A percentile compares a stretch with the other conserved stretches of the same genome.
Evolutionary conservation across 805 yeast species (phyloP).

Genomic region (Barnettozyma pratensis): DNA sequence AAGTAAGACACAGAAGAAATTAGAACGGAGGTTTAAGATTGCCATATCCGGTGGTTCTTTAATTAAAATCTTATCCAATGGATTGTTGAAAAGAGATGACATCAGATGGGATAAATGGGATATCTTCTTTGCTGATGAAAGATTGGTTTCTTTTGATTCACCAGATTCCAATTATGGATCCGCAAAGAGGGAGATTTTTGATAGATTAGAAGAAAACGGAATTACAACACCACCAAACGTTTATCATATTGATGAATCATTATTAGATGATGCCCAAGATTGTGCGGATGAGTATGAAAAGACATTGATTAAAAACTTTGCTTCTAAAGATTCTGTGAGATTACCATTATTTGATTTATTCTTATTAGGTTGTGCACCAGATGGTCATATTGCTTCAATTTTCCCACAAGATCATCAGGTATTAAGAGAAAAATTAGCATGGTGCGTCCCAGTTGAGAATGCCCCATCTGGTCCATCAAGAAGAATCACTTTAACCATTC

Average conservation of each 20-base stretch:
- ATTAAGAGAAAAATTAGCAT: constrained; percentile 83
- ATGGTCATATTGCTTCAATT: constrained; percentile 95
- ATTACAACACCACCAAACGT: constrained; percentile 54
- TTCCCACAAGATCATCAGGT: constrained; percentile 86
- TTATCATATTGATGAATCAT: constrained; percentile 74
- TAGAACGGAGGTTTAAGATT: constrained; percentile 68
- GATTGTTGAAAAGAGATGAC: constrained; percentile 68
- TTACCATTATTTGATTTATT: constrained; percentile 91
- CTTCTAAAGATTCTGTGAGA: constrained; percentile 93
- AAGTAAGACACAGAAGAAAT: constrained; percentile 28
- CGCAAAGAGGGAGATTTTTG: constrained; percentile 78
- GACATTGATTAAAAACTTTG: constrained; percentile 80
- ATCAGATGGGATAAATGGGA: constrained; percentile 95
- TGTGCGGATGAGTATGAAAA: constrained; percentile 94
- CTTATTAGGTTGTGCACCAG: constrained; percentile 95
- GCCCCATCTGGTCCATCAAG: constrained; percentile 87
- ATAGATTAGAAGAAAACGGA: constrained; percentile 39
- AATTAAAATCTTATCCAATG: constrained; percentile 80
- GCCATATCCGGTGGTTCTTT: constrained; percentile 94
- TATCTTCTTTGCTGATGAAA: constrained; percentile 92
- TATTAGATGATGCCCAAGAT: constrained; percentile 78
- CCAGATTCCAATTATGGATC: constrained; percentile 87
- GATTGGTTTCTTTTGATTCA: constrained; percentile 82
- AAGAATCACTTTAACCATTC: constrained; percentile 86
- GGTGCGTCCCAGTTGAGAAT: constrained; percentile 90